Conservation (phyloP, 2,329 filamentous ascomycete species). For the Rutstroemia sydowiana region DNA sequence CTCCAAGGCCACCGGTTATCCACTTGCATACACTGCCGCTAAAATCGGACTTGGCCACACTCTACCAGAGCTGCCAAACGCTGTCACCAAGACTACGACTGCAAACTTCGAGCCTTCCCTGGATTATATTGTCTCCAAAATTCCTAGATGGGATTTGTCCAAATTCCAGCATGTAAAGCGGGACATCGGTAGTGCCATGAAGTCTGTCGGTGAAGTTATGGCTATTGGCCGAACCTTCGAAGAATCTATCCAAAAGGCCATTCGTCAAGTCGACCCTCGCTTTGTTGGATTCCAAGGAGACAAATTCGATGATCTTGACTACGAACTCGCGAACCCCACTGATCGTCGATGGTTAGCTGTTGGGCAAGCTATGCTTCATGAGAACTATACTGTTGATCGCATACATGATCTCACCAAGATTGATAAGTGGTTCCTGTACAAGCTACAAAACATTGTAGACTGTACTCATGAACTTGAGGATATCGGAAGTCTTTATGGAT, state of each 20-base stretch:
- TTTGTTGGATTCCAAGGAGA: conserved; percentile 93
- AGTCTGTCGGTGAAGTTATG: conserved; percentile 99
- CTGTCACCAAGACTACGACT: conserved; percentile 96
- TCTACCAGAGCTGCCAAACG: conserved; percentile 91
- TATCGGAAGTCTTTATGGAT: conserved; percentile 70
- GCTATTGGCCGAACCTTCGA: conserved; percentile 97
- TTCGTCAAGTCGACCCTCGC: conserved; percentile 88
- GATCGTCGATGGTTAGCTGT: conserved; percentile 97
- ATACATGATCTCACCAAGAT: conserved; percentile 96
- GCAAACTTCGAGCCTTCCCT: conserved; percentile 97
- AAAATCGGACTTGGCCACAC: conserved; percentile 97
- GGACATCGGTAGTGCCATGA: conserved; percentile 96
- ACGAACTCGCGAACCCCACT: conserved; percentile 82
- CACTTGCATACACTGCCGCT: conserved; percentile 91
- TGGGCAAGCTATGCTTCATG: conserved; percentile 95
- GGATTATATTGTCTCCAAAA: conserved; percentile 98
- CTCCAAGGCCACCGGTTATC: conserved; percentile 97
- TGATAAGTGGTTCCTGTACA: conserved; percentile 98
- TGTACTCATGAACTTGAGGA: conserved; percentile 80
- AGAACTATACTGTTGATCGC: conserved; percentile 86
- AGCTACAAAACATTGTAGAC: conserved; percentile 94
- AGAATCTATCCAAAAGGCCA: conserved; percentile 98
- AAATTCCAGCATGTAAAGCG: conserved; percentile 99
- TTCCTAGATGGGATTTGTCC: conserved; percentile 94
- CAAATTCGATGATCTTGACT: conserved; percentile 88